A percentile compares a stretch with the other conserved stretches of the same genome.
Evolutionary conservation across 2,329 filamentous ascomycete genomes (phyloP).

Genomic region (Myrmaecium sp.): DNA sequence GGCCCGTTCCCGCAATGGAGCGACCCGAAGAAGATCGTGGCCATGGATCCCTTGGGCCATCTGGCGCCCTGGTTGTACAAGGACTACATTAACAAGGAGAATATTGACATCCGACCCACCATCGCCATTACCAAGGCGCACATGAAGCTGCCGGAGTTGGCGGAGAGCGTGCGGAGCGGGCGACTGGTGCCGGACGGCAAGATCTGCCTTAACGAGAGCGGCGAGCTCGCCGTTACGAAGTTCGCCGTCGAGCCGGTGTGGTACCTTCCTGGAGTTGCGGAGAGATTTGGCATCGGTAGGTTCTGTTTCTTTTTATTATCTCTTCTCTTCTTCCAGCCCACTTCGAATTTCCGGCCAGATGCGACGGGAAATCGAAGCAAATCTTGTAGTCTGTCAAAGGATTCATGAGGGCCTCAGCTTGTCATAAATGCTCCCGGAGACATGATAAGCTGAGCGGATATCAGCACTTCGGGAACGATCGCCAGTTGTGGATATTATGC

Average conservation of each 20-base stretch:
- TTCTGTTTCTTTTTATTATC: constrained; percentile 5
- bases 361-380: neutral
- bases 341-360: constrained; percentile 11
- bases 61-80: constrained; percentile 70
- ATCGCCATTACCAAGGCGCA: constrained; percentile 86
- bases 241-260: constrained; percentile 85
- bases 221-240: constrained; percentile 87
- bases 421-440: too few relatives aligned
- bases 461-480: too few relatives aligned
- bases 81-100: constrained; percentile 58
- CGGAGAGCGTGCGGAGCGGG: constrained; percentile 68
- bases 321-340: neutral
- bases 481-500: constrained; percentile 2
- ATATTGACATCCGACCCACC: constrained; percentile 73
- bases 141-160: constrained; percentile 92
- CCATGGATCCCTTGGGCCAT: constrained; percentile 92
- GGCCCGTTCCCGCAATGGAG: constrained; percentile 82
- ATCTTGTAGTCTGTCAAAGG: neutral
- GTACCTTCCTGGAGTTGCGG: constrained; percentile 47
- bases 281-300: constrained; percentile 75
- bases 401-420: too few relatives aligned
- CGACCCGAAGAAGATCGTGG: constrained; percentile 84
- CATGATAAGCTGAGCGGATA: too few relatives aligned
- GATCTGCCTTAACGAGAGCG: constrained; percentile 69
- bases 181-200: constrained; percentile 68